Evolutionary conservation across 225 moss, liverwort and hornwort species (phyloP), one percentile per base, ranked within the genome.

Genomic region (Thuidium tamariscinum): DNA sequence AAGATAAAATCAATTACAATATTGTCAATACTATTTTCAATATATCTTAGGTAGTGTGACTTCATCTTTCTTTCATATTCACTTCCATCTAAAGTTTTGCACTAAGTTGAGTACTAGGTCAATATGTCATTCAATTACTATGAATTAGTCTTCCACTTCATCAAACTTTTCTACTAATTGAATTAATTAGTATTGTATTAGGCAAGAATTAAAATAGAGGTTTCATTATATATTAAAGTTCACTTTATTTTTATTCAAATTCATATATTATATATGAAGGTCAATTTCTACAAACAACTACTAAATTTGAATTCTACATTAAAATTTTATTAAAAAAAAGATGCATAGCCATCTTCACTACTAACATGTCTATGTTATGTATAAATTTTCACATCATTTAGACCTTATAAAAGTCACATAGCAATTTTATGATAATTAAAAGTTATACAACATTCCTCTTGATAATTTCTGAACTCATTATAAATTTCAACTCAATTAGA

Each of bases 201-300:
- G 71, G 27, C 0, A 29, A 29, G 10, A 71, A 29, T 71, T 16
- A 29, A 71, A 71, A 1, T 29, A 4, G 10, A 10, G 0, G 0
- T 44, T 42, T 42, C 16, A 70, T 42, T 16, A 27, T 5, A 42
- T 16, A 26, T 3, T 2, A 9, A 42, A 4, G 23, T 69, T 69
- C 13, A 69, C 41, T 41, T 41, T 41, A 15, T 41, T 41, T 3
- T 4, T 15, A 70, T 42, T 69, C 5, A 6, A 7, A 42, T 26
- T 9, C 5, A 70, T 16, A 26, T 26, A 9, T 14, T 25, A 5
- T 26, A 42, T 5, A 0, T 1, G 0, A 70, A 9, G 26, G 1
- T 26, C 0, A 70, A 1, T 26, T 69, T 41, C 4, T 15, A 0
- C 5, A 70, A 70, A 9, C 15, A 4, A 26, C 26, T 42, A 2